Conservation (phyloP, 495 filamentous ascomycete species). For the Corynascus novoguineensis region DNA sequence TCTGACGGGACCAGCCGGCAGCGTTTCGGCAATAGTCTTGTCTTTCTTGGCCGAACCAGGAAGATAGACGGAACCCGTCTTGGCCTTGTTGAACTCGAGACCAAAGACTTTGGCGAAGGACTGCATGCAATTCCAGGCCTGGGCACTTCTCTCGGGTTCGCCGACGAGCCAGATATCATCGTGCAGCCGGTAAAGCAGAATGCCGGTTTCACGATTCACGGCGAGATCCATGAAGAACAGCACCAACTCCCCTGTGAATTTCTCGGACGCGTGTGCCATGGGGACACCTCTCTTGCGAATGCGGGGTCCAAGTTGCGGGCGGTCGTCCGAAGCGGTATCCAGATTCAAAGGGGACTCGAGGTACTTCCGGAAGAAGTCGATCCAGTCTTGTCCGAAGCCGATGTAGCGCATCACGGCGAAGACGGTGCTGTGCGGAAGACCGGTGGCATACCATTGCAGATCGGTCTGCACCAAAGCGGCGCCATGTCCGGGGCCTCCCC, state of each 20-base stretch:
- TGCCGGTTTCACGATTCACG: slow-evolving; percentile 54
- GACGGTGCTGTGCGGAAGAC: slow-evolving; percentile 56
- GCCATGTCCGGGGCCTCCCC: slow-evolving; percentile 34
- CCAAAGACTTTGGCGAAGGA: slow-evolving; percentile 52
- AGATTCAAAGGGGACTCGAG: slow-evolving; percentile 58
- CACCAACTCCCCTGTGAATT: slow-evolving; percentile 56
- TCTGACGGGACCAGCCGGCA: slow-evolving; percentile 55
- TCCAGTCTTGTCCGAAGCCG: slow-evolving; percentile 53
- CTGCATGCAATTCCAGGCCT: slow-evolving; percentile 56
- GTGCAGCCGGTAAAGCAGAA: slow-evolving; percentile 58
- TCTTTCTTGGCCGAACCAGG: slow-evolving; percentile 18
- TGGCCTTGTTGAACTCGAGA: slow-evolving; percentile 54
- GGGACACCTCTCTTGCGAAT: slow-evolving; percentile 54
- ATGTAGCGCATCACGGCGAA: slow-evolving; percentile 55
- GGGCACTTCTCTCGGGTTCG: slow-evolving; percentile 47
- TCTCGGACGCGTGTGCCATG: slow-evolving; percentile 57
- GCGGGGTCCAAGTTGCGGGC: slow-evolving; percentile 28
- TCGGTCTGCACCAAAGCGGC: slow-evolving; percentile 61
- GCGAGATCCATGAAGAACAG: slow-evolving; percentile 64
- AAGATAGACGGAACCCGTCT: slow-evolving; percentile 55
- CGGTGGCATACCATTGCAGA: slow-evolving; percentile 55
- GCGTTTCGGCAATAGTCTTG: slow-evolving; percentile 19
- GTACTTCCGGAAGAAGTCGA: slow-evolving; percentile 58
- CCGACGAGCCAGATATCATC: slow-evolving; percentile 69
- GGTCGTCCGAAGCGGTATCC: slow-evolving; percentile 43